Conservation (phyloP, 108 stramenopile genomes). For the Nitzschia inconspicua region DNA sequence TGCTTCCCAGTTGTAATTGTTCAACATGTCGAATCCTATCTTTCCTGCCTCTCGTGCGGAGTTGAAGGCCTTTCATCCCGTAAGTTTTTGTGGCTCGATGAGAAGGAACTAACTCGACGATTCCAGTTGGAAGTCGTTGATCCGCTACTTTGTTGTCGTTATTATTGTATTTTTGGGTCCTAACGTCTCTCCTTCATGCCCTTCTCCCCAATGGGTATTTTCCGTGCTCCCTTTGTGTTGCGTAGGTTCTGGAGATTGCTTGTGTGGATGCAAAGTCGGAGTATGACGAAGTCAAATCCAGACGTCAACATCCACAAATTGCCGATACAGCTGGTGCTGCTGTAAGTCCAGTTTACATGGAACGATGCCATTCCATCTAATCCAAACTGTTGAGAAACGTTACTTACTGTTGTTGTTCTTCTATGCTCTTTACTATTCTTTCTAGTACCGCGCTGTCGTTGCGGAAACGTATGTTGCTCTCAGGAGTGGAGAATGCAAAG, state of each 20-base stretch:
- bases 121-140: too few relatives aligned
- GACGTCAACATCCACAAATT: slow-evolving; percentile 17
- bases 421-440: neutral
- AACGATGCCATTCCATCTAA: neutral
- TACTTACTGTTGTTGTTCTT: neutral
- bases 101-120: too few relatives aligned
- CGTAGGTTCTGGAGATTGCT: slow-evolving; percentile 29
- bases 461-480: slow-evolving; percentile 18
- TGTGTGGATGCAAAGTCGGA: slow-evolving; percentile 23
- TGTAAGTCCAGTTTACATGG: slow-evolving; percentile 7
- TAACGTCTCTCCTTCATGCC: neutral
- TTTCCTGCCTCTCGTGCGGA: slow-evolving; percentile 34
- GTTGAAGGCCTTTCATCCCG: slow-evolving; percentile 31
- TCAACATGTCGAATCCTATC: slow-evolving; percentile 35
- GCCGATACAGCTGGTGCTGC: slow-evolving; percentile 29
- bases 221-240: neutral
- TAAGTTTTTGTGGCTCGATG: too few relatives aligned
- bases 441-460: slow-evolving; percentile 28
- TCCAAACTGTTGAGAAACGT: neutral
- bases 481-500: slow-evolving; percentile 20
- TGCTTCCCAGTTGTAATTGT: too few relatives aligned
- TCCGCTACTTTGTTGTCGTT: too few relatives aligned
- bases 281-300: slow-evolving; percentile 28
- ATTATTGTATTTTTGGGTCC: neutral
- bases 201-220: neutral